Percentiles rank a stretch among this genome's conserved stretches.
Evolutionary conservation across 1,139 yeast genomes (phyloP).

Genomic region (Taphrina communis): DNA sequence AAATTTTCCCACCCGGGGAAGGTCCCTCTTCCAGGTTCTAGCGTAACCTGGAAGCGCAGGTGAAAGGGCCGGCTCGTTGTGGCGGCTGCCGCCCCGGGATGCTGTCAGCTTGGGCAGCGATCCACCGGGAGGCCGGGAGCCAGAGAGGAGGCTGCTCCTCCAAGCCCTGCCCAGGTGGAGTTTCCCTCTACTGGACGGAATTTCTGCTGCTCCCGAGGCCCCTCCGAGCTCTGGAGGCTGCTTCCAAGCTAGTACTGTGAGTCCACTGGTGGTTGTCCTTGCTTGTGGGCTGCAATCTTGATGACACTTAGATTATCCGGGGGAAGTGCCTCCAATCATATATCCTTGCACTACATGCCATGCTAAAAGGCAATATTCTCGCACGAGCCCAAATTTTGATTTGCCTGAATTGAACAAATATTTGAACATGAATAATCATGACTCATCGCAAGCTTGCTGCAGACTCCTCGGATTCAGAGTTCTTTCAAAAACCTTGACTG

Average conservation of each 20-base stretch:
- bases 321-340: constrained; percentile 2
- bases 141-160: too few relatives aligned
- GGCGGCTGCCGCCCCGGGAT: background rate
- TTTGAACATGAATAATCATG: too few relatives aligned
- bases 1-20: constrained; percentile 3
- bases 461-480: too few relatives aligned
- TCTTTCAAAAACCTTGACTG: too few relatives aligned
- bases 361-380: too few relatives aligned
- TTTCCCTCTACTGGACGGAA: constrained; percentile 1
- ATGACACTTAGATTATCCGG: constrained; percentile 7
- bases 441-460: too few relatives aligned
- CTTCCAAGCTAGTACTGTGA: background rate
- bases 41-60: background rate
- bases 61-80: background rate
- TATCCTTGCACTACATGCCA: too few relatives aligned
- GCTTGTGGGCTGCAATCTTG: constrained; percentile 1
- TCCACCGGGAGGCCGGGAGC: constrained; percentile 6
- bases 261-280: background rate
- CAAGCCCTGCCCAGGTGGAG: background rate
- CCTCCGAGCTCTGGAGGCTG: background rate
- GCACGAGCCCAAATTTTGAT: too few relatives aligned
- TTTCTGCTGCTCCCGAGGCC: background rate
- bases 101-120: constrained; percentile 2
- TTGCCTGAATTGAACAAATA: too few relatives aligned
- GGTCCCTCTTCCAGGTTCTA: background rate